A percentile compares a stretch with the other conserved stretches of the same genome.
These are phyloP conservation scores for Fusarium sp. DNA, from an alignment of 2,329 filamentous ascomycete genomes.

Conservation along the genomic window DNA sequence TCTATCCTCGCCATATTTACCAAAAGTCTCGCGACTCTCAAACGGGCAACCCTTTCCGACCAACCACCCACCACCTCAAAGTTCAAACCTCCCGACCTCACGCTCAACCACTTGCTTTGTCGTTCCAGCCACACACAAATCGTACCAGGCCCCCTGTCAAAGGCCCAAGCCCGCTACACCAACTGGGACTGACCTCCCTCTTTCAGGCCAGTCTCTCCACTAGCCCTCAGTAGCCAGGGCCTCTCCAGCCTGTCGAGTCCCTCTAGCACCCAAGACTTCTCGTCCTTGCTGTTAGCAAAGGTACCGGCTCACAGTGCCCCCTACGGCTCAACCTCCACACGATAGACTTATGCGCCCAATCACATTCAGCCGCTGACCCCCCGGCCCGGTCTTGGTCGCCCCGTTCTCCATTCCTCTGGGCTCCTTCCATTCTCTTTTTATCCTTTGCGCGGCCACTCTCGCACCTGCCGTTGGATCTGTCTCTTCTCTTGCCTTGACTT, in stretches of 20 bases:
- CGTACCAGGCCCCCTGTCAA: slow-evolving; percentile 26
- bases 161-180: slow-evolving; percentile 10
- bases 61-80: slow-evolving; percentile 33
- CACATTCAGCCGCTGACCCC: slow-evolving; percentile 13
- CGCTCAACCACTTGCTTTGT: slow-evolving; percentile 25
- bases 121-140: slow-evolving; percentile 38
- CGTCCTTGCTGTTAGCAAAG: slow-evolving; percentile 18
- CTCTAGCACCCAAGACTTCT: slow-evolving; percentile 15
- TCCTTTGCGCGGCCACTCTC: slow-evolving; percentile 41
- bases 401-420: slow-evolving; percentile 38
- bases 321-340: slow-evolving; percentile 33
- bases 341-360: slow-evolving; percentile 19
- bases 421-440: slow-evolving; percentile 42
- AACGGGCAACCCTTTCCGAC: slow-evolving; percentile 27
- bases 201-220: slow-evolving; percentile 34
- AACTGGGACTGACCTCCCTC: slow-evolving; percentile 35
- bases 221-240: slow-evolving; percentile 27
- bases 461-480: slow-evolving; percentile 35
- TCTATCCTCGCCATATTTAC: slow-evolving; percentile 14
- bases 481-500: slow-evolving; percentile 35
- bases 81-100: slow-evolving; percentile 24
- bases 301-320: slow-evolving; percentile 48
- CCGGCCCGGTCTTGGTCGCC: slow-evolving; percentile 36
- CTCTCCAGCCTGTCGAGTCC: slow-evolving; percentile 28
- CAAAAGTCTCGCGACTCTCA: slow-evolving; percentile 22